A percentile compares a stretch with the other conserved stretches of the same genome.
Evolutionary conservation across 2,329 filamentous ascomycete genomes (phyloP).

Genomic region (Penicillium sp.): DNA sequence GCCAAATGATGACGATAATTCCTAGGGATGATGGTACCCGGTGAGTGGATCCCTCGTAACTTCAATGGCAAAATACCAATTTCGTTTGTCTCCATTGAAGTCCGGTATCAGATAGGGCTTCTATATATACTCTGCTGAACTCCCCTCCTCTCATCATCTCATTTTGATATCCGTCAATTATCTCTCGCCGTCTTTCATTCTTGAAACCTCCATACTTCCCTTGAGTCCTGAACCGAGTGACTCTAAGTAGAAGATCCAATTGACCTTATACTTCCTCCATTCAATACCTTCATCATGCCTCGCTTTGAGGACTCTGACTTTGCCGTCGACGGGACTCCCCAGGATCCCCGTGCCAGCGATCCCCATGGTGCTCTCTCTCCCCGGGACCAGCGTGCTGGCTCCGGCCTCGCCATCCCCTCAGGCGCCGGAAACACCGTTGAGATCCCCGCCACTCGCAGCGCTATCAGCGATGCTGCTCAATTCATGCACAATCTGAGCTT

Average conservation of each 20-base stretch:
- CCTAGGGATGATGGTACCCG: conserved; percentile 37
- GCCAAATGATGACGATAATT: conserved; percentile 40
- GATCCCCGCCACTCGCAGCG: conserved; percentile 66
- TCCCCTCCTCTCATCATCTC: conserved; percentile 3
- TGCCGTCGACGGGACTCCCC: conserved; percentile 36
- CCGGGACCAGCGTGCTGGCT: conserved; percentile 28
- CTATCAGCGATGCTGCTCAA: conserved; percentile 64
- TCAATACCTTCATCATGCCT: conserved; percentile 52
- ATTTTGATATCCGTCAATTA: conserved; percentile 18
- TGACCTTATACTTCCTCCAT: conserved; percentile 5
- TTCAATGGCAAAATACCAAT: conserved; percentile 17
- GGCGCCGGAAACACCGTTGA: conserved; percentile 59
- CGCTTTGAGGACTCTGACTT: conserved; percentile 60
- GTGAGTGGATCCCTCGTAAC: conserved; percentile 29
- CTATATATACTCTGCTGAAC: conserved; percentile 22
- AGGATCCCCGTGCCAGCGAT: conserved; percentile 12
- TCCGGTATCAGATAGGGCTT: conserved; percentile 14
- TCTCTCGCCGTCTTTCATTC: conserved; percentile 1
- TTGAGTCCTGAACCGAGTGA: conserved; percentile 12
- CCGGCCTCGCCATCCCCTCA: conserved; percentile 44
- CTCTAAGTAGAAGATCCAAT: conserved; percentile 12
- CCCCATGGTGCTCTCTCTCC: conserved; percentile 27
- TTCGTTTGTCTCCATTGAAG: conserved; percentile 14
- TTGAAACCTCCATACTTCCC: conserved; percentile 3
- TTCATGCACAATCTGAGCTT: conserved; percentile 74